Base-by-base conservation (phyloP, 1,284 basidiomycete genomes). In the Ganoderma meredithae region DNA sequence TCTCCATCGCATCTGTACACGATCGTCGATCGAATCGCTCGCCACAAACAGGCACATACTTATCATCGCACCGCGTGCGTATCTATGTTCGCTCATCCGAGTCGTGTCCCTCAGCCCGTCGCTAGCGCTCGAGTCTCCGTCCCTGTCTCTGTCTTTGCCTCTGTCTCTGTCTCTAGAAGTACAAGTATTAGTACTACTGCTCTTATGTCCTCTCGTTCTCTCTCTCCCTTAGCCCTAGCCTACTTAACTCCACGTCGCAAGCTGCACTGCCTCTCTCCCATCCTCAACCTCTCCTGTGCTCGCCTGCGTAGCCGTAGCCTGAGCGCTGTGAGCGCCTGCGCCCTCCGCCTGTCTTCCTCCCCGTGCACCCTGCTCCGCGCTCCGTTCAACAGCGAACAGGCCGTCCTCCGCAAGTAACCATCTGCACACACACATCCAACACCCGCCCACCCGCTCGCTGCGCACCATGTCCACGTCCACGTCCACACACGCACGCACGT, bases 121-220 rank as follows among this genome's bases (percentile, higher is more conserved):
- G 39, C 13, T 40, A 13, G 39, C 43, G 17, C n/a, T 40, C 56
- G 44, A 47, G 19, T 22, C 13, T 56, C 15, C 10, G 13, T 36
- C 31, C 3, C 27, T 22, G 33, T 40, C 36, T 40, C 36, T 25
- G 55, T 40, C 36, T 25, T 33, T 2, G 17, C 22, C 33, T 36
- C 31, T 31, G 53, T 17, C 19, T 10, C 56, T 22, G 8, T 25
- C 58, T 60, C 56, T 64, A 64, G 43, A 41, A 60, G 58, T 41
- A 60, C 58, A 67, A 63, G 66, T 44, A 67, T 60, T 60, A 60
- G 36, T 41, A 44, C 58, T 52, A 25, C 65, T 58, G 15, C 36
- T 31, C 31, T 31, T 22, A 9, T 33, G 44, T 41, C 52, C 33
- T 64, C 31, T 63, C 47, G 49, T 13, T 12, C 25, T 52, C 47